phyloP scores from a whole-genome alignment of 2,329 filamentous ascomycete species.

The Aureobasidium sp. region DNA sequence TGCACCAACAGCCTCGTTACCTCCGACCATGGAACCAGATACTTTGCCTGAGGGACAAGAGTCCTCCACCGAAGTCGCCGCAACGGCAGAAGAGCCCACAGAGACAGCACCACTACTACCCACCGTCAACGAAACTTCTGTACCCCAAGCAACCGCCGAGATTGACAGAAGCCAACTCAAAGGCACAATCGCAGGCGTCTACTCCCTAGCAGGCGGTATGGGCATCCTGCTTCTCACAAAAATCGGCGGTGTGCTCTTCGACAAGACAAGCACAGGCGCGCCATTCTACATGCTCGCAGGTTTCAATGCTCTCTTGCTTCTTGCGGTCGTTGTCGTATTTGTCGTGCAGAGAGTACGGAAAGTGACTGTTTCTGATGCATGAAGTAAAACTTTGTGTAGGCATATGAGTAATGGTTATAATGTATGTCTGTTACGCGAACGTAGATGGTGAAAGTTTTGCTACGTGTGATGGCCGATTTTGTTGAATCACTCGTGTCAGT shows the following conservation, averaged over 20 bases:
- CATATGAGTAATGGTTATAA: too few species aligned
- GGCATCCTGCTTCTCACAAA: slow-evolving; percentile 91
- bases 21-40: not conserved
- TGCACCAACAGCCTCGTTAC: not conserved
- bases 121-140: not conserved
- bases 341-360: not conserved
- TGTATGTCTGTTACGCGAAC: too few species aligned
- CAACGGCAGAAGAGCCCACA: not conserved
- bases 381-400: too few species aligned
- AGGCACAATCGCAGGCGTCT: slow-evolving; percentile 89
- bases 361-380: not conserved
- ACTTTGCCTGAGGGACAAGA: not conserved
- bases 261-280: slow-evolving; percentile 62
- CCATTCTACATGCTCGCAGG: slow-evolving; percentile 92
- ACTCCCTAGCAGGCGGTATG: slow-evolving; percentile 81
- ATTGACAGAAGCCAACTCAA: slow-evolving; percentile 56
- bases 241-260: slow-evolving; percentile 79
- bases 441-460: too few species aligned
- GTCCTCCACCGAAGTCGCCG: not conserved
- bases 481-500: too few species aligned
- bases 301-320: slow-evolving; percentile 71
- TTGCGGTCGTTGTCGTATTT: slow-evolving; percentile 29
- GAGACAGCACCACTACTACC: slow-evolving; percentile 15
- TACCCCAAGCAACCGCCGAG: not conserved
- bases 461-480: too few species aligned